These are phyloP conservation scores for Myxozyma lipomycoides DNA, from an alignment of 805 yeast genomes.

Conservation along the genomic window DNA sequence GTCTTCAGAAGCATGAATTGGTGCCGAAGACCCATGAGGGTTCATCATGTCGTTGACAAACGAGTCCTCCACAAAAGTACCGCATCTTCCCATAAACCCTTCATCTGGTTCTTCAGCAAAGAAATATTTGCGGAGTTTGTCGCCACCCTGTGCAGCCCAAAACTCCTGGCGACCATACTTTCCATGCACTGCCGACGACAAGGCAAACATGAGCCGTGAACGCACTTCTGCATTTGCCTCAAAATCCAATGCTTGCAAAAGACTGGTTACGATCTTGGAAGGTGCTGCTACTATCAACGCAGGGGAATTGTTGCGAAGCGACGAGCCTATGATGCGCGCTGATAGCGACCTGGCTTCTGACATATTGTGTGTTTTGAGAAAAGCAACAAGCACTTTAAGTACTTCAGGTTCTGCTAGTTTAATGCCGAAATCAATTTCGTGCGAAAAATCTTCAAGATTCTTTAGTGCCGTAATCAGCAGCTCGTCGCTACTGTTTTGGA, in stretches of 20 bases:
- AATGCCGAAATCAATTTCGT: conserved; percentile 57
- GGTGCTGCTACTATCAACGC: conserved; percentile 42
- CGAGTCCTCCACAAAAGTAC: conserved; percentile 25
- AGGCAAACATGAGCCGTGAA: conserved; percentile 30
- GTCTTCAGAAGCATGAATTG: neutral
- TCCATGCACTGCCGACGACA: conserved; percentile 29
- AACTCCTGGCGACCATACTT: conserved; percentile 24
- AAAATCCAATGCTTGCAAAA: conserved; percentile 12
- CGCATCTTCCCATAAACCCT: conserved; percentile 19
- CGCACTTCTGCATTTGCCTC: conserved; percentile 24
- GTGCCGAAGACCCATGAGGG: neutral
- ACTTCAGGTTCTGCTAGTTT: conserved; percentile 39
- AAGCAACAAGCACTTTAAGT: conserved; percentile 23
- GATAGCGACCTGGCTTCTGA: conserved; percentile 45
- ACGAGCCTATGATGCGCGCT: conserved; percentile 58
- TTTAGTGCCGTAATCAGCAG: conserved; percentile 6
- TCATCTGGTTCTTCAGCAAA: conserved; percentile 7
- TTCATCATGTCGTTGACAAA: conserved; percentile 17
- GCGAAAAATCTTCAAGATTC: conserved; percentile 51
- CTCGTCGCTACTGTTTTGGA: conserved; percentile 3
- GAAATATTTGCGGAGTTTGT: conserved; percentile 18
- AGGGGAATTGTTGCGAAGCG: conserved; percentile 69
- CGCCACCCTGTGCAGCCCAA: conserved; percentile 20
- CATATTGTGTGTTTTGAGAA: conserved; percentile 21
- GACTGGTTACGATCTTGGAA: conserved; percentile 14